Evolutionary conservation across 352 stramenopile species (phyloP).

Genomic region (Elongisporangium anandrum): DNA sequence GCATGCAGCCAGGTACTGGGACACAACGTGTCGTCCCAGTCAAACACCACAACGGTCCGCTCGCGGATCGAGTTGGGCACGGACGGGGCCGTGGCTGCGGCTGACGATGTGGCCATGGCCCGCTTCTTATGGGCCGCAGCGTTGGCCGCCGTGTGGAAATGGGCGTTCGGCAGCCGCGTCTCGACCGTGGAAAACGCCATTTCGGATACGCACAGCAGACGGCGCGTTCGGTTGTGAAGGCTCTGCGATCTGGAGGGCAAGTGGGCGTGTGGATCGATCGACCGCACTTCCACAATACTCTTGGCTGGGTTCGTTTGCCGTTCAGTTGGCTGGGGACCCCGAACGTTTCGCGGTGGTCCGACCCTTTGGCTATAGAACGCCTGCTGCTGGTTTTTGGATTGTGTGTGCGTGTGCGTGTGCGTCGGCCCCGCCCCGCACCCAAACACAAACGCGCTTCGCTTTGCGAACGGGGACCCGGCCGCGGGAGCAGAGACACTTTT

Average conservation of each 20-base stretch:
- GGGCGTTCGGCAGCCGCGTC: constrained; percentile 21
- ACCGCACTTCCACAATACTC: neutral
- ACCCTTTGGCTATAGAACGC: neutral
- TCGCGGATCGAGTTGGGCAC: constrained; percentile 37
- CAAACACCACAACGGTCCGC: constrained; percentile 82
- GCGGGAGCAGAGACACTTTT: neutral
- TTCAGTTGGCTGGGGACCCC: neutral
- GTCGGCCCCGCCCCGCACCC: neutral
- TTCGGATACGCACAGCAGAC: neutral
- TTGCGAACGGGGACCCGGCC: neutral
- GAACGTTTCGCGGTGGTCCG: neutral
- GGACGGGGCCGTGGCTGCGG: constrained; percentile 5
- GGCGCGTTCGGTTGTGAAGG: neutral
- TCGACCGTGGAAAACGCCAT: constrained; percentile 55
- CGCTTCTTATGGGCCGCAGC: constrained; percentile 3
- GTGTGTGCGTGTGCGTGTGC: neutral
- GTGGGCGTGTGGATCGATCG: neutral
- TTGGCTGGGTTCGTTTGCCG: neutral
- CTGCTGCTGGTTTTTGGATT: neutral
- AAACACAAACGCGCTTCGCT: neutral
- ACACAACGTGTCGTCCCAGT: constrained; percentile 88
- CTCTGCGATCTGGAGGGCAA: neutral
- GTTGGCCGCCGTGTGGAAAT: constrained; percentile 10
- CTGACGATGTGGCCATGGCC: neutral
- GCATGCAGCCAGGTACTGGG: constrained; percentile 81